These are phyloP conservation scores for Lactifluus hygrophoroides DNA, from an alignment of 768 basidiomycete genomes.

Conservation along the genomic window DNA sequence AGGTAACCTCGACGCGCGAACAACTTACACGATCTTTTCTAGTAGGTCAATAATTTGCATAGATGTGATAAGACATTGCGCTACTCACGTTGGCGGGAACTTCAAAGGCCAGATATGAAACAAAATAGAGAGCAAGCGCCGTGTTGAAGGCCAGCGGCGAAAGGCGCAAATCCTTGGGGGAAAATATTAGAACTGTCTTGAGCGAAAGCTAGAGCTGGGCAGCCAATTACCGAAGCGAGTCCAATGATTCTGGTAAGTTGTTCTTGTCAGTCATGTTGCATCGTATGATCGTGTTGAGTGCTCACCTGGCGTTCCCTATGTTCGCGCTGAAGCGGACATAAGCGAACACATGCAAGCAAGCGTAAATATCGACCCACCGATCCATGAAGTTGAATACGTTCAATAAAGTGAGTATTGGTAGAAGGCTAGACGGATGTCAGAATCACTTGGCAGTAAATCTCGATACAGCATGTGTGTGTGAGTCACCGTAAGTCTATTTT, in stretches of 20 bases:
- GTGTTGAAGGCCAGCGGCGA: constrained; percentile 47
- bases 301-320: too few species aligned
- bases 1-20: not conserved
- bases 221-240: constrained; percentile 24
- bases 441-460: too few species aligned
- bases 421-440: too few species aligned
- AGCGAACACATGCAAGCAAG: not conserved
- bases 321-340: constrained; percentile 26
- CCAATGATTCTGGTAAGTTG: too few species aligned
- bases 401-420: constrained; percentile 34
- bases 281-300: too few species aligned
- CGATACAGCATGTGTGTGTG: too few species aligned
- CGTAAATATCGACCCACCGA: too few species aligned
- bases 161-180: constrained; percentile 44
- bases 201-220: not conserved
- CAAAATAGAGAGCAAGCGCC: constrained; percentile 49
- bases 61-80: not conserved
- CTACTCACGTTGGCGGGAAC: constrained; percentile 46
- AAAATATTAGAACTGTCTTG: not conserved
- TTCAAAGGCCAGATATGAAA: constrained; percentile 54
- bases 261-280: too few species aligned
- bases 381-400: too few species aligned
- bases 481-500: constrained; percentile 16
- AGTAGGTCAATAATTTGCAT: not conserved
- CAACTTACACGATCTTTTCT: constrained; percentile 35